Base-by-base conservation (phyloP, 768 basidiomycete genomes). In the Podaxis sp. region DNA sequence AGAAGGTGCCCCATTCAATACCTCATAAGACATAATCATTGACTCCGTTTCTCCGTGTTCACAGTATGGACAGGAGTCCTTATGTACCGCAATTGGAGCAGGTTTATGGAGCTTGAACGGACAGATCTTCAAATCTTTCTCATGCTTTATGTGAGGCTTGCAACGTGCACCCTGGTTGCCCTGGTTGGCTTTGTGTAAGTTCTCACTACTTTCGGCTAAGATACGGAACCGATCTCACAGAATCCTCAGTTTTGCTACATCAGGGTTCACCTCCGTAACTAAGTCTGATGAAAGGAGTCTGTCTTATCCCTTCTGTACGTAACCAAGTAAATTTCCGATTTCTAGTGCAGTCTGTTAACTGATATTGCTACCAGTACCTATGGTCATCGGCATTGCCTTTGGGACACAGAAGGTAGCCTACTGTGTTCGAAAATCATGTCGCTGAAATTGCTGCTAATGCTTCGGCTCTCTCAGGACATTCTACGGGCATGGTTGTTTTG, bases 401-500 rank as follows among this genome's bases (percentile, higher is more conserved):
- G 58, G 58, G 8, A 51, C 58, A 3, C 30, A 51, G 17, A 59
- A 22, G 49, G 58, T 52, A 15, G 5, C 22, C 33, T 28, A 15
- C 19, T 24, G 15, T 24, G 49, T 9, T 11, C 13, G 13, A 24
- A 24, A 24, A 11, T 13, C 13, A 24, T 12, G 3, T 24, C 28
- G 3, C 2, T 28, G 49, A 24, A 22, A 51, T 28, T 8, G 22
- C 13, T 24, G 4, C 19, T 51, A 4, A 51, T 19, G 22, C 19
- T 51, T 24, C 26, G 2, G 5, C 5, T 51, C 24, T 24, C 26
- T 33, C 22, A 57, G 56, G 40, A 44, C 44, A 57, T 57, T 40
- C 28, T 44, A 13, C 56, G 28, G 28, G 42, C 22, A 42, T 57
- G 56, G 56, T 13, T 57, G 15, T 44, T 57, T 40, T 57, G 56